A percentile compares a stretch with the other conserved stretches of the same genome.
Conservation (phyloP, 1,284 basidiomycete genomes). For the Trichosporon sp. region DNA sequence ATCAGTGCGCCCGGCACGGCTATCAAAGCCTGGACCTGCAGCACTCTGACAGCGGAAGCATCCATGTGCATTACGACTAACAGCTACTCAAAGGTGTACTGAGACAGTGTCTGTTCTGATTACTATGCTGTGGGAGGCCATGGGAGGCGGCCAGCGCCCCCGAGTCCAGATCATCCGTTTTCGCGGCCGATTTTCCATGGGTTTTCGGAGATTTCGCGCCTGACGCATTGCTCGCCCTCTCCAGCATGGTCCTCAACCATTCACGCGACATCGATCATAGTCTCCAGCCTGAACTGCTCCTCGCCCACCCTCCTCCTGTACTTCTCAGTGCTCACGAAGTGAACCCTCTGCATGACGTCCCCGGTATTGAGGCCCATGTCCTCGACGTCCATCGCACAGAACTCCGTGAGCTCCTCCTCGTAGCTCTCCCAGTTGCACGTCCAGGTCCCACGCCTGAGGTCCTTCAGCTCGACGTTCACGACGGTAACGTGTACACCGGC, state of each 20-base stretch:
- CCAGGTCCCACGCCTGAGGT: neutral
- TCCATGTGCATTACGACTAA: neutral
- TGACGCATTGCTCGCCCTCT: too few species aligned
- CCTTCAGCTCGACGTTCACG: neutral
- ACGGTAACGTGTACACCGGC: neutral
- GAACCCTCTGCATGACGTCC: neutral
- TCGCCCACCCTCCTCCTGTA: neutral
- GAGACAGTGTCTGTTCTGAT: too few species aligned
- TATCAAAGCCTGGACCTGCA: too few species aligned
- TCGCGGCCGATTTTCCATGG: too few species aligned
- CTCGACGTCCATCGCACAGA: neutral
- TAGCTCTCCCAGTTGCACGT: neutral
- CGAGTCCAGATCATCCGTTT: too few species aligned
- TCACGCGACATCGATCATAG: neutral
- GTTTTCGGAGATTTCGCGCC: too few species aligned
- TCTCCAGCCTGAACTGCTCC: neutral
- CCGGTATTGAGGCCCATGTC: neutral
- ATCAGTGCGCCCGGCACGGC: too few species aligned
- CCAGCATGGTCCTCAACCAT: too few species aligned
- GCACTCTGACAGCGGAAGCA: neutral
- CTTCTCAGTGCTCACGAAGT: neutral
- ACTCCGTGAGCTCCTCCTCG: neutral
- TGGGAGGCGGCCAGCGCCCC: too few species aligned
- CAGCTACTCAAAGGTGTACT: too few species aligned
- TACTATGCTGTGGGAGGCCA: too few species aligned